Base-by-base conservation (phyloP, 345 rosid species). In the Carallia pectinifolia region DNA sequence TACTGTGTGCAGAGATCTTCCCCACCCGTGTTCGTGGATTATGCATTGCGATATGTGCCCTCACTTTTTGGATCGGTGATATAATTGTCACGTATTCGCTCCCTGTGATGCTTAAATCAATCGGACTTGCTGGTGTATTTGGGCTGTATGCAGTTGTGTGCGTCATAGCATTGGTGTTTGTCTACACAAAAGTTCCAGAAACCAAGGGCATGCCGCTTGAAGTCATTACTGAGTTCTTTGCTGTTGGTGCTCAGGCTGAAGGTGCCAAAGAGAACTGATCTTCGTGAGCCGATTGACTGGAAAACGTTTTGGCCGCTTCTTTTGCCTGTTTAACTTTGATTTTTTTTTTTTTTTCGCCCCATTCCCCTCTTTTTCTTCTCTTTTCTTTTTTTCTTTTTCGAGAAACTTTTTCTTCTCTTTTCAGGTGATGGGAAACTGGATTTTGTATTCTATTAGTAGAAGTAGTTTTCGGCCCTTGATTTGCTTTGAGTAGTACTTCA, bases 171-270 rank as follows among this genome's bases (percentile, higher is more conserved):
- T 85, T 86, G 84, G 85, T 70, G 38, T 95, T 92, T 53, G 91
- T 95, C 63, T 95, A 72, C 88, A 58, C 83, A 61, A 86, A 89
- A 81, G 93, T 92, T 29, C 97, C 99, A 1, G 97, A 95, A 82
- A 92, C 97, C 63, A 92, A 92, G 70, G 97, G 97, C 58, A 95
- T 95, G 99, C 99, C 97, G 7, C 96, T 94, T 65, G 98, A 94
- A 85, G 97, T 94, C 66, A 90, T 94, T 29, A 77, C 91, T 0
- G 97, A 95, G 85, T 90, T 95, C 88, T 90, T 95, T 71, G 74
- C 92, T n/a, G 75, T 95, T 19, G 97, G 97, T 33, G 97, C 23
- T n/a, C 95, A 85, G 70, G 88, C 75, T 61, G 88, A 76, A 55
- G 85, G 83, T 69, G 84, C 71, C 54, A 89, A 85, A 84, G 40